These are phyloP conservation scores for Boletus sp. DNA, from an alignment of 768 basidiomycete genomes.

Conservation along the genomic window DNA sequence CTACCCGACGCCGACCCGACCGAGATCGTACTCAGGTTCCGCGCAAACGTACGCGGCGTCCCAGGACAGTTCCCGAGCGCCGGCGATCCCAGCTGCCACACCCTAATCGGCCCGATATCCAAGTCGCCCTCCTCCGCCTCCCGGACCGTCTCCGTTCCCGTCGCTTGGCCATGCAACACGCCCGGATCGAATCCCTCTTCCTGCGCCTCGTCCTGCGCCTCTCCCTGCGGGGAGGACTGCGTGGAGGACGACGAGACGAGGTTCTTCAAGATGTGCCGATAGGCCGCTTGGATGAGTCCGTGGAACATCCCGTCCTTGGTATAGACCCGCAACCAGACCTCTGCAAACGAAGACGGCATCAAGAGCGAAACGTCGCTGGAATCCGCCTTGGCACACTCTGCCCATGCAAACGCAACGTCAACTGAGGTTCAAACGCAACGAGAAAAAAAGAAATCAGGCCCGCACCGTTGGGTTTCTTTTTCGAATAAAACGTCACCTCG, in stretches of 20 bases:
- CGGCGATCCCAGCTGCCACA: not conserved
- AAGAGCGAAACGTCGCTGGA: constrained; percentile 62
- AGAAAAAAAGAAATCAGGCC: not conserved
- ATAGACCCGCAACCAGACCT: constrained; percentile 67
- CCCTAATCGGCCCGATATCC: constrained; percentile 29
- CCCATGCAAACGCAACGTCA: not conserved
- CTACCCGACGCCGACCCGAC: not conserved
- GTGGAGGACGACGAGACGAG: constrained; percentile 11
- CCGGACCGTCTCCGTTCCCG: not conserved
- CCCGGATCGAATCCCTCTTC: constrained; percentile 19
- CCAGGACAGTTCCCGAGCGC: constrained; percentile 1
- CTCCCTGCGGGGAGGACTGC: not conserved
- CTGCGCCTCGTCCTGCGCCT: not conserved
- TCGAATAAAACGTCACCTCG: constrained; percentile 71
- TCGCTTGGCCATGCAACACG: not conserved
- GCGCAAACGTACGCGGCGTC: constrained; percentile 33
- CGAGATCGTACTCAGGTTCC: constrained; percentile 15
- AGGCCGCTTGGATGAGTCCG: constrained; percentile 68
- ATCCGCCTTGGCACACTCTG: constrained; percentile 46
- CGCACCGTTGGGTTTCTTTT: constrained; percentile 57
- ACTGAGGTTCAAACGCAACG: not conserved
- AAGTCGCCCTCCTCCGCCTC: not conserved
- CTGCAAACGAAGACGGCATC: constrained; percentile 65
- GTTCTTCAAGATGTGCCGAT: constrained; percentile 42
- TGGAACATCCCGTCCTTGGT: constrained; percentile 59